These are phyloP conservation scores for Pyrus betulifolia DNA, from an alignment of 306 rosid species.

Conservation along the genomic window DNA sequence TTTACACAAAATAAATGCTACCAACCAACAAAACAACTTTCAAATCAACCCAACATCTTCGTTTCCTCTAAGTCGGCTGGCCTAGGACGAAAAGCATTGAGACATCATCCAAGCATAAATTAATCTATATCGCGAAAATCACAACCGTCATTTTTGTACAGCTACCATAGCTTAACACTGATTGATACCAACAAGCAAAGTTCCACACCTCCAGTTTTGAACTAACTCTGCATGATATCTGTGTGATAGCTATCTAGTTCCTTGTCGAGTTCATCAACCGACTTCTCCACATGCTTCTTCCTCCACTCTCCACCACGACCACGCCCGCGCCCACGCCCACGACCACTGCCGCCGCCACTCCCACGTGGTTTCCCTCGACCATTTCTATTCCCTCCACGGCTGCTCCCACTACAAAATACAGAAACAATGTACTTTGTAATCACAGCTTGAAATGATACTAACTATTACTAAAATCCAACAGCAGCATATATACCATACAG, in stretches of 20 bases:
- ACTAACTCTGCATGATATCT: constrained; percentile 59
- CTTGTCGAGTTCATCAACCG: constrained; percentile 74
- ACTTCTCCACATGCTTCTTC: constrained; percentile 58
- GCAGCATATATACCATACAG: not conserved
- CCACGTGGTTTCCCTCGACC: constrained; percentile 35
- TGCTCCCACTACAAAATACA: constrained; percentile 31
- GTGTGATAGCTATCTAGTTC: constrained; percentile 85
- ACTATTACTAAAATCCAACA: not conserved
- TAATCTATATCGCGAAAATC: not conserved
- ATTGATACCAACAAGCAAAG: constrained; percentile 3
- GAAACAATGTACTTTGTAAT: not conserved
- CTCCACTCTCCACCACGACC: constrained; percentile 42
- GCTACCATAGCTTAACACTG: constrained; percentile 14
- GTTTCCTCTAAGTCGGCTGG: not conserved
- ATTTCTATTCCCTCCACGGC: constrained; percentile 49
- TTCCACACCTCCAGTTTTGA: constrained; percentile 10
- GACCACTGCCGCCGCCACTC: constrained; percentile 15
- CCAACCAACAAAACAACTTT: not conserved
- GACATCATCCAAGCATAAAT: not conserved
- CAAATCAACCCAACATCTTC: not conserved
- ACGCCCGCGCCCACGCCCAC: not conserved
- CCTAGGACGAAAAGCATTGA: not conserved
- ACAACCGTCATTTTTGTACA: constrained; percentile 43
- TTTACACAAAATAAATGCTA: not conserved
- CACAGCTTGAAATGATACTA: not conserved